Conservation (phyloP, 371 early-diverging fungal genomes). For the Cokeromyces recurvatus region DNA sequence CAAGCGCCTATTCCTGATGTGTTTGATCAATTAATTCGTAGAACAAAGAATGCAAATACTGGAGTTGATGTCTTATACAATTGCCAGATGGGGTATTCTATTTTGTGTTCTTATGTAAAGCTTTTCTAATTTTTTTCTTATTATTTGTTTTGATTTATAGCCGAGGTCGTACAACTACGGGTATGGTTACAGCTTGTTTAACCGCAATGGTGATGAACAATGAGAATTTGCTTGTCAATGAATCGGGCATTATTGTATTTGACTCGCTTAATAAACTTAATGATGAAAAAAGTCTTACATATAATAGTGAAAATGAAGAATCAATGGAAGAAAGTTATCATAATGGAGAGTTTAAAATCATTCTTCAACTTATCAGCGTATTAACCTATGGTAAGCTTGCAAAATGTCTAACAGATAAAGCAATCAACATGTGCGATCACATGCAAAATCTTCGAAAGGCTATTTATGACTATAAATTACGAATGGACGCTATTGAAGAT, state of each 20-base stretch:
- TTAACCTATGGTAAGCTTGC: constrained; percentile 53
- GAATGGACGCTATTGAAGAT: constrained; percentile 37
- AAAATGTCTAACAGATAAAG: constrained; percentile 53
- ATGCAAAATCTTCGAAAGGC: constrained; percentile 63
- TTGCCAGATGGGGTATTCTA: constrained; percentile 83
- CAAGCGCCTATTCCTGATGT: constrained; percentile 78
- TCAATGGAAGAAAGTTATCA: constrained; percentile 27
- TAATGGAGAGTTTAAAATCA: constrained; percentile 54
- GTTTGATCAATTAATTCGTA: constrained; percentile 60
- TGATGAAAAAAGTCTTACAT: neutral
- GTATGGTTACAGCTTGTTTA: constrained; percentile 57
- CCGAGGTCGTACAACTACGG: constrained; percentile 70
- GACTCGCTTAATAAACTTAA: constrained; percentile 2
- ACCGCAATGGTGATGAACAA: constrained; percentile 21
- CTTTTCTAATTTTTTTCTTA: neutral
- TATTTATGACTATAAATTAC: constrained; percentile 50
- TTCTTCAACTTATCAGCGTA: constrained; percentile 54
- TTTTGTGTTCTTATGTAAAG: too few species aligned
- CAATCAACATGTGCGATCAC: constrained; percentile 59
- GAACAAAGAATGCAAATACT: constrained; percentile 36
- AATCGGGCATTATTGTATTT: neutral
- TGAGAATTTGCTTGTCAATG: constrained; percentile 8
- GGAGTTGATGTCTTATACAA: constrained; percentile 63
- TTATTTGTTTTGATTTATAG: too few species aligned
- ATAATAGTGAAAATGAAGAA: constrained; percentile 14